A percentile compares a stretch with the other conserved stretches of the same genome.
phyloP scores from a whole-genome alignment of 768 basidiomycete species.

The Tricholoma terreum region DNA sequence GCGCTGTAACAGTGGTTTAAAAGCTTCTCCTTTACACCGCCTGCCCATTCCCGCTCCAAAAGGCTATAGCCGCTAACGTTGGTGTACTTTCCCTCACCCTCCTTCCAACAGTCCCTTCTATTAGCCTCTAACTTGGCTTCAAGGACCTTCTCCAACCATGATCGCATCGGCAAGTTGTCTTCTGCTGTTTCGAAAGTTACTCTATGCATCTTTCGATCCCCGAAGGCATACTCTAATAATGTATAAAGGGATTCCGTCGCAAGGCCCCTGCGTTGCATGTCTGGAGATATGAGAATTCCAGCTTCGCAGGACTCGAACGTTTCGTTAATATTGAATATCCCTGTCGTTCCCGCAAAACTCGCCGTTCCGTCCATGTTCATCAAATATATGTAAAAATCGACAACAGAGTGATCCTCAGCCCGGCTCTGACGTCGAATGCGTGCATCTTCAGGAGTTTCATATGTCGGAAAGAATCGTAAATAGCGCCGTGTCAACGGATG shows the following conservation, averaged over 20 bases:
- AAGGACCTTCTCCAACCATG: constrained; percentile 42
- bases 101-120: constrained; percentile 40
- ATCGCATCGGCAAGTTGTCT: constrained; percentile 42
- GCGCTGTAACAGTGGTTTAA: constrained; percentile 9
- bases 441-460: constrained; percentile 33
- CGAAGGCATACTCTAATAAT: constrained; percentile 39
- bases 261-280: constrained; percentile 34
- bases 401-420: constrained; percentile 27
- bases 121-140: constrained; percentile 37
- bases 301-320: constrained; percentile 35
- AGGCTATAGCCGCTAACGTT: constrained; percentile 42
- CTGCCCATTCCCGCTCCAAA: constrained; percentile 41
- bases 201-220: constrained; percentile 39
- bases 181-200: constrained; percentile 39
- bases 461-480: constrained; percentile 37
- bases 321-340: constrained; percentile 37
- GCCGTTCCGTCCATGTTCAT: constrained; percentile 21
- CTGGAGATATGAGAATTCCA: constrained; percentile 38
- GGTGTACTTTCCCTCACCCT: constrained; percentile 29
- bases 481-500: constrained; percentile 38
- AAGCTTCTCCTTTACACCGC: constrained; percentile 29
- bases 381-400: constrained; percentile 38
- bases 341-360: constrained; percentile 35
- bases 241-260: constrained; percentile 45
- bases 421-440: constrained; percentile 32